These are phyloP conservation scores for Gloeopeniophorella convolvens DNA, from an alignment of 768 basidiomycete species.

Conservation along the genomic window DNA sequence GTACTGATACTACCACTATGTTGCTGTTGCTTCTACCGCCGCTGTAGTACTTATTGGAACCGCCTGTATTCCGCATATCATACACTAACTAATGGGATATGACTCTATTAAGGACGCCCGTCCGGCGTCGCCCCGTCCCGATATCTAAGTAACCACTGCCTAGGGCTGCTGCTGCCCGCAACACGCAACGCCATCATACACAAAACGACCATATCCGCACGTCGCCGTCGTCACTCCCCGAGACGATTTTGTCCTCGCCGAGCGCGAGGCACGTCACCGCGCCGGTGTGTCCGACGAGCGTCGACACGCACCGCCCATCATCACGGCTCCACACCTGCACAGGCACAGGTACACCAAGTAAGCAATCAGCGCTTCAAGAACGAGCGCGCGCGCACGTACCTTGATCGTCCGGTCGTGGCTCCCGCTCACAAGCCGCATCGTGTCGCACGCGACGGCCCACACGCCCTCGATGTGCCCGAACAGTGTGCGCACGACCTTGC, in stretches of 20 bases:
- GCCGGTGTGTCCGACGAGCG: slow-evolving; percentile 88
- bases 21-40: too few species aligned
- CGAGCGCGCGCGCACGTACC: slow-evolving; percentile 40
- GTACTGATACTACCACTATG: too few species aligned
- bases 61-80: too few species aligned
- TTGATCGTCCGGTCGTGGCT: slow-evolving; percentile 98
- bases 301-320: slow-evolving; percentile 78
- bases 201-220: slow-evolving; percentile 65
- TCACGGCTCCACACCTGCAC: slow-evolving; percentile 88
- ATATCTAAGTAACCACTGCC: too few species aligned
- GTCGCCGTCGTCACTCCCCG: slow-evolving; percentile 91
- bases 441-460: slow-evolving; percentile 92
- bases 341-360: neutral
- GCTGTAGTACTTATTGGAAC: too few species aligned
- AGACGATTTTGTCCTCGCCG: slow-evolving; percentile 92
- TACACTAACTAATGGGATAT: too few species aligned
- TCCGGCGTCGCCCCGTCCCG: too few species aligned
- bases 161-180: too few species aligned
- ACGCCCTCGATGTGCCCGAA: slow-evolving; percentile 99
- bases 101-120: too few species aligned
- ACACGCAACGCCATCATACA: too few species aligned
- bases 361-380: slow-evolving; percentile 2
- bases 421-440: slow-evolving; percentile 83
- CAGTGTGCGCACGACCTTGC: slow-evolving; percentile 68
- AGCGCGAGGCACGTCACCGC: slow-evolving; percentile 89